phyloP scores from a whole-genome alignment of 176 grass and related monocot species.

The Ananas comosus region DNA sequence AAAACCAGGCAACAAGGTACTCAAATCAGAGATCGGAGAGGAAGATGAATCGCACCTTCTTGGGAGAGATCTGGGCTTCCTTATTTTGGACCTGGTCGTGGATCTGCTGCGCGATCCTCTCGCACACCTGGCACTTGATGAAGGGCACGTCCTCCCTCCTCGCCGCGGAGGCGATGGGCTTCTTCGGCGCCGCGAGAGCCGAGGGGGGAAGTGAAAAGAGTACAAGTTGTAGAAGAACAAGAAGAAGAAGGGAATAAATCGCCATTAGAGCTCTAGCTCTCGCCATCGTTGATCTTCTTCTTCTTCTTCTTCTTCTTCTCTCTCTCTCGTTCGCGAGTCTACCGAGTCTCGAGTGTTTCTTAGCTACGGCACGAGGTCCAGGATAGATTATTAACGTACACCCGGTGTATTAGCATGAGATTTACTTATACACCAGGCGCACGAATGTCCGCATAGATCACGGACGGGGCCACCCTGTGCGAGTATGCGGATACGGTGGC shows the following conservation, averaged over 20 bases:
- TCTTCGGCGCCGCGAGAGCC: constrained; percentile 26
- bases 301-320: background rate
- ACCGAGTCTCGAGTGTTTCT: background rate
- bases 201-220: constrained; percentile 26
- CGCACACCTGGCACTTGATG: constrained; percentile 92
- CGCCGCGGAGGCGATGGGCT: constrained; percentile 53
- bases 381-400: background rate
- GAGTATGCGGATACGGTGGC: no score
- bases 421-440: no score
- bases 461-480: no score
- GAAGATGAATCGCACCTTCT: constrained; percentile 36
- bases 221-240: background rate
- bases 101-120: constrained; percentile 91
- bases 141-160: constrained; percentile 85
- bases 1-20: background rate
- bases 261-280: no score
- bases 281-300: no score
- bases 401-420: background rate
- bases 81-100: constrained; percentile 50
- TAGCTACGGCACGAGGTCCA: background rate
- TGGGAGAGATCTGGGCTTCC: constrained; percentile 43
- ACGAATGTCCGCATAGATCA: no score
- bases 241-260: background rate
- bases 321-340: background rate
- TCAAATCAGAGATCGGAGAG: background rate